Evolutionary conservation across 495 filamentous ascomycete genomes (phyloP).

Genomic region (Aspergillus asperescens): DNA sequence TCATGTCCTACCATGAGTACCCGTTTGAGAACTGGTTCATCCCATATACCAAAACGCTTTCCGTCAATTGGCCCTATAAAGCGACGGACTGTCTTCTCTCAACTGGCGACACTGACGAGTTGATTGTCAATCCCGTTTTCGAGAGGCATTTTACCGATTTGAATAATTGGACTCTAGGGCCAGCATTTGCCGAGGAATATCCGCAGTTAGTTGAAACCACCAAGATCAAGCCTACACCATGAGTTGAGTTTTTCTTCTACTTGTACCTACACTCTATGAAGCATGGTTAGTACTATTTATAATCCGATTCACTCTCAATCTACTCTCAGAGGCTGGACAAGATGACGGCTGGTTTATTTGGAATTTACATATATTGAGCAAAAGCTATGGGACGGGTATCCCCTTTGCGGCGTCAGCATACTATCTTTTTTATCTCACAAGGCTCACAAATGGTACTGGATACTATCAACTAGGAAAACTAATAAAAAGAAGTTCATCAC

Average conservation of each 20-base stretch:
- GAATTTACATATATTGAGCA: neutral
- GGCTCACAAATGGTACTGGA: neutral
- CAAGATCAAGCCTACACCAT: slow-evolving; percentile 35
- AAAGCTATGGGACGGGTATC: neutral
- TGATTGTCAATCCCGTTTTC: slow-evolving; percentile 75
- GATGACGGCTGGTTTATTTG: neutral
- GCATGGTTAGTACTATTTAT: neutral
- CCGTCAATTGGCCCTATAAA: slow-evolving; percentile 75
- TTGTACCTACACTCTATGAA: neutral
- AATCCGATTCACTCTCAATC: neutral
- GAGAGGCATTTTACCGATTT: slow-evolving; percentile 64
- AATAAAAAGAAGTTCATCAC: neutral
- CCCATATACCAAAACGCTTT: slow-evolving; percentile 66
- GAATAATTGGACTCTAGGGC: slow-evolving; percentile 73
- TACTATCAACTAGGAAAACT: neutral
- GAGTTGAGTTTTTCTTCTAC: neutral
- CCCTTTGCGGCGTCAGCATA: neutral
- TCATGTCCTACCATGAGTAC: slow-evolving; percentile 43
- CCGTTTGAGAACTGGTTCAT: slow-evolving; percentile 76
- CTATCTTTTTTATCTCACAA: neutral
- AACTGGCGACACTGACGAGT: slow-evolving; percentile 50
- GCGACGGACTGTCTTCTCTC: slow-evolving; percentile 54
- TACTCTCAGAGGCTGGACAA: neutral
- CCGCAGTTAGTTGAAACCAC: slow-evolving; percentile 54
- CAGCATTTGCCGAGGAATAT: slow-evolving; percentile 58